Evolutionary conservation across 2,329 filamentous ascomycete species (phyloP), one percentile per base, ranked within the genome.

Genomic region (Verticillium isaacii): DNA sequence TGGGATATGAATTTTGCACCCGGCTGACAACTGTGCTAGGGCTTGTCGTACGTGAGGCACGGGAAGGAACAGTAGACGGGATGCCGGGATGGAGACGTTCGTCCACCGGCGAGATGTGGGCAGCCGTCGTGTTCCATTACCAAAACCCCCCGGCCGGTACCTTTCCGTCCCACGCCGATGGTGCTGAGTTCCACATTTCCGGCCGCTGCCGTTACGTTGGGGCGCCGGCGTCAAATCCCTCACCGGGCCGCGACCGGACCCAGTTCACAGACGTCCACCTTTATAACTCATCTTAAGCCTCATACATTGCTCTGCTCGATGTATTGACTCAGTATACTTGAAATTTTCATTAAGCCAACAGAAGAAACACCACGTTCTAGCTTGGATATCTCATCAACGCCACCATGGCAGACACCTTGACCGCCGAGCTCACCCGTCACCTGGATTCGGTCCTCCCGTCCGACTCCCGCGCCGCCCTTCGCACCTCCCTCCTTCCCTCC

Each of bases 401-500:
- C 45, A 29, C 45, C n/a, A 52, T 52, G 45, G 45, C 45, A 25
- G 19, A 25, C 45, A 52, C 8, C 19, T 52, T 52, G 45, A 52
- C 45, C n/a, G n/a, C 45, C 9, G 45, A 52, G 9, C 57, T 58
- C 19, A 41, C 37, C 37, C 6, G 63, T 25, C 62, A 67, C 39
- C 68, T 75, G 41, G 52, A 65, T 9, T 60, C 67, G 36, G 61
- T 70, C 3, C 63, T 74, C 2, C 66, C 70, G 0, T 61, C 67
- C 25, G 61, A 65, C 2, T 19, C 36, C 36, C 69, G 71, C 60
- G 62, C 68, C n/a, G 68, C 71, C 1, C 76, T 85, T 1, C 68
- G 75, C 36, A 69, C 67, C 2, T 80, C 78, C 0, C 77, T 86
- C 5, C 70, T 86, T 3, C 84, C 84, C 0, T 69, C 74, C 0